phyloP scores from a whole-genome alignment of 345 rosid genomes.

The Lenwebbia sp. region DNA sequence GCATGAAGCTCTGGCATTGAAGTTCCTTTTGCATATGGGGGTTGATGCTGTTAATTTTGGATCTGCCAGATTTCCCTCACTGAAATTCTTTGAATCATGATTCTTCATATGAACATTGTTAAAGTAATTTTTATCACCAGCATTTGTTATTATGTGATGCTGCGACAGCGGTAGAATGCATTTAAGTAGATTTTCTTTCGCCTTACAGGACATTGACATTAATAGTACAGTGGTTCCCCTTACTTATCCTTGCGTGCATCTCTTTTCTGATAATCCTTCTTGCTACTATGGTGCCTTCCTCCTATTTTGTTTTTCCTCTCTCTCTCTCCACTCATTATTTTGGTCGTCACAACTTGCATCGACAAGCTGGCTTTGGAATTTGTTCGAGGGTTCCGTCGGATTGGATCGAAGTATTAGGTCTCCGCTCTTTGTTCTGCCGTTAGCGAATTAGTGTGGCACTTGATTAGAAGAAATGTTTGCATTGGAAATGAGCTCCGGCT shows the following conservation, averaged over 20 bases:
- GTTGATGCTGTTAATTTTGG: not conserved
- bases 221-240: not conserved
- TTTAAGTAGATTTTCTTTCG: not conserved
- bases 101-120: not conserved
- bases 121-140: not conserved
- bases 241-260: not conserved
- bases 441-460: not conserved
- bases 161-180: not conserved
- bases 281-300: not conserved
- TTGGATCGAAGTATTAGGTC: not conserved
- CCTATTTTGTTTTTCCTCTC: not conserved
- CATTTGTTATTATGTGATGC: not conserved
- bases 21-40: not conserved
- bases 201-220: not conserved
- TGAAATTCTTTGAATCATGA: not conserved
- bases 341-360: not conserved
- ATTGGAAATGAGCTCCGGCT: not conserved
- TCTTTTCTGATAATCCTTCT: not conserved
- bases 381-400: not conserved
- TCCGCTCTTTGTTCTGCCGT: not conserved
- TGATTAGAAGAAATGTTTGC: not conserved
- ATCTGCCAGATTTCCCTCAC: not conserved
- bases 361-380: not conserved
- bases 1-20: conserved; percentile 96
- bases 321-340: not conserved